These are phyloP conservation scores for Aschersonia sp. DNA, from an alignment of 2,329 filamentous ascomycete genomes.

Conservation along the genomic window DNA sequence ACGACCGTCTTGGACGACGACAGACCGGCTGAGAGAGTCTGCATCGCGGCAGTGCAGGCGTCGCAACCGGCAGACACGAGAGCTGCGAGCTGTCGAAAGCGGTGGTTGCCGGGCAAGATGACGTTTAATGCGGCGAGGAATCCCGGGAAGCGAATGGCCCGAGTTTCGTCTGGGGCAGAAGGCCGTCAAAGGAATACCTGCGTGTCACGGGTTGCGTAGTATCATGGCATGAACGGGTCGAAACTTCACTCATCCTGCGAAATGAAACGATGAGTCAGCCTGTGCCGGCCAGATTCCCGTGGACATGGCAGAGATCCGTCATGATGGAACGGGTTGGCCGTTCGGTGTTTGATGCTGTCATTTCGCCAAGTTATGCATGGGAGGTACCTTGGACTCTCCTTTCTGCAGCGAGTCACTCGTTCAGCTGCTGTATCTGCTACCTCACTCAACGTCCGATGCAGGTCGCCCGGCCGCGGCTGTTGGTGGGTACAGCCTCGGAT, in stretches of 20 bases:
- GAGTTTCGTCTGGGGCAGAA: too few species aligned
- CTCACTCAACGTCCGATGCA: not conserved
- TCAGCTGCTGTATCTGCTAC: too few species aligned
- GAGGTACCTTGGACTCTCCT: not conserved
- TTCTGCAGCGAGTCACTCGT: not conserved
- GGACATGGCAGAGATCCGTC: not conserved
- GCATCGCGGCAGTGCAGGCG: constrained; percentile 2
- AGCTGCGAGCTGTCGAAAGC: not conserved
- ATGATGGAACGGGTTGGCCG: not conserved
- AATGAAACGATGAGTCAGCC: not conserved
- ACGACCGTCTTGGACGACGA: not conserved
- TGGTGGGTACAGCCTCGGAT: not conserved
- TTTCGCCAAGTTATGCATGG: not conserved
- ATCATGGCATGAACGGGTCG: not conserved
- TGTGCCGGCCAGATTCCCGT: not conserved
- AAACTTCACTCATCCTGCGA: not conserved
- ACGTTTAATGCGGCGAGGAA: not conserved
- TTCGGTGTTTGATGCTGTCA: not conserved
- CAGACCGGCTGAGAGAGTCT: not conserved
- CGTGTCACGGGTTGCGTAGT: not conserved
- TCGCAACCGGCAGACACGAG: constrained; percentile 3
- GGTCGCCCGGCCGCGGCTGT: not conserved
- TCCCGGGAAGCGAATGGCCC: too few species aligned
- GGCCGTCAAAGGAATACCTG: not conserved
- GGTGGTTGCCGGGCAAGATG: not conserved